Conservation (phyloP, 2,329 filamentous ascomycete genomes). For the Cladosporium sp. region DNA sequence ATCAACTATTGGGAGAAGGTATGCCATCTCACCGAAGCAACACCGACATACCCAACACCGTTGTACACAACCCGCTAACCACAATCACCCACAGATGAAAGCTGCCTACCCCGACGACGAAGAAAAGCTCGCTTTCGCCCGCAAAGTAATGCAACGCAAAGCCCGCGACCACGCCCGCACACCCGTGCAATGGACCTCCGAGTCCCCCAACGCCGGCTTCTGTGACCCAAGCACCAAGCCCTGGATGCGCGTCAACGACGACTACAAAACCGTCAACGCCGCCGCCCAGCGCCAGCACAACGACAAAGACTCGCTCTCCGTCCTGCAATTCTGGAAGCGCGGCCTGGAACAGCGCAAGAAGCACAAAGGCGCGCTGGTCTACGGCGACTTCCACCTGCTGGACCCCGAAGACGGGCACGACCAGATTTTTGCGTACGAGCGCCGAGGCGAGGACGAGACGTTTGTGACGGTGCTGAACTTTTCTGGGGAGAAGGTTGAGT, state of each 20-base stretch:
- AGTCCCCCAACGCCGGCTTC: conserved; percentile 62
- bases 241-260: conserved; percentile 64
- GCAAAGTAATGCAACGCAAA: conserved; percentile 58
- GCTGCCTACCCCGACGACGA: conserved; percentile 41
- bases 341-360: conserved; percentile 58
- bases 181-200: conserved; percentile 66
- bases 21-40: neutral
- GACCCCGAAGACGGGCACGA: conserved; percentile 51
- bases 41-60: neutral
- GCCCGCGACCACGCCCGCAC: conserved; percentile 68
- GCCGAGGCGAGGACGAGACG: conserved; percentile 32
- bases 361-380: conserved; percentile 61
- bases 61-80: conserved; percentile 14
- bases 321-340: conserved; percentile 64
- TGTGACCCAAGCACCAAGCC: conserved; percentile 53
- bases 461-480: conserved; percentile 43
- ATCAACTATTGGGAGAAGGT: conserved; percentile 57
- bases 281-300: conserved; percentile 49
- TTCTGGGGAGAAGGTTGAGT: conserved; percentile 35
- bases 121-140: conserved; percentile 48
- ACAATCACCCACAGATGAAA: conserved; percentile 35
- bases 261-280: conserved; percentile 59
- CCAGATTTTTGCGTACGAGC: conserved; percentile 56
- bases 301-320: conserved; percentile 43
- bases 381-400: conserved; percentile 60